Base-by-base conservation (phyloP, 75 land plant genomes). In the Azolla pinnata region DNA sequence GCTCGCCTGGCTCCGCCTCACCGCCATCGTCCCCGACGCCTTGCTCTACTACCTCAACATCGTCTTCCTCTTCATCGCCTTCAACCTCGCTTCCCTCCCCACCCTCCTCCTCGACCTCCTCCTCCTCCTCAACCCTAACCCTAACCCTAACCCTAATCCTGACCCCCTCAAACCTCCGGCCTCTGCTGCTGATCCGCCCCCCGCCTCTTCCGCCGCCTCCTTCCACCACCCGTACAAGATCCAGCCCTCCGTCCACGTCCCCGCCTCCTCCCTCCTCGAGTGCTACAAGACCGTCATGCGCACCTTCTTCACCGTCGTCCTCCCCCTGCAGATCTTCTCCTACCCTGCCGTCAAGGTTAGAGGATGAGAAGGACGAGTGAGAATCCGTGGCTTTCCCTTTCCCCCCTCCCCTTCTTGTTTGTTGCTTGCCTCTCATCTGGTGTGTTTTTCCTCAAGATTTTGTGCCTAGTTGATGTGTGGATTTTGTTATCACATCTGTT, bases 271-370 rank as follows among this genome's bases (percentile, higher is more conserved):
- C 23, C 50, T 62, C 1, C 42, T 63, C 35, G 45, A 44, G 33
- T 74, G 76, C 46, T 74, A 74, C 33, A 68, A 58, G 54, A 21
- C 4, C 29, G 72, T 68, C 19, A 63, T 68, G 71, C 21, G 23
- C 32, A n/a, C 34, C 40, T 68, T 74, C 28, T 57, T 62, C 56
- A 48, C 62, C n/a, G 66, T 74, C 34, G 76, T 74, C 17, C 66
- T 58, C 18, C 76, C 76, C 1, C 57, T 74, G 59, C 76, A 74
- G 67, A 46, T 74, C 1, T 35, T 29, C 21, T 74, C 76, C 17
- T 74, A 54, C 20, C 76, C 72, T 8, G 55, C 42, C 14, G 31
- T 74, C 33, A 62, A 63, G 72, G 73, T 67, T 38, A 38, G 14
- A 38, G 7, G 42, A 7, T 38, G 42, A 38, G 7, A 14, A 38